A percentile compares a stretch with the other conserved stretches of the same genome.
These are phyloP conservation scores for Zoysia japonica DNA, from an alignment of 176 grass and related monocot species.

Conservation along the genomic window DNA sequence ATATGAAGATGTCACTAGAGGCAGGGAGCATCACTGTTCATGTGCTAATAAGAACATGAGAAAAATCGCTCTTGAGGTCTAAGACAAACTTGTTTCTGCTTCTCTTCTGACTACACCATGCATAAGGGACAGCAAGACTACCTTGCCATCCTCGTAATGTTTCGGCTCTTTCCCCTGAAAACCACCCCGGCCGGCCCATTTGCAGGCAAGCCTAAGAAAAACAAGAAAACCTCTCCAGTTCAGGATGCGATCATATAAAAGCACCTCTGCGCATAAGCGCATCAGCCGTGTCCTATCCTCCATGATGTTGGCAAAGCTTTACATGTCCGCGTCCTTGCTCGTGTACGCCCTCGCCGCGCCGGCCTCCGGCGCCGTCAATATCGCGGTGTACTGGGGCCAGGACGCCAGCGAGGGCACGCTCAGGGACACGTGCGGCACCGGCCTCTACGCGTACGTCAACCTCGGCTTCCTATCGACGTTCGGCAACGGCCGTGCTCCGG, in stretches of 20 bases:
- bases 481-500: conserved; percentile 46
- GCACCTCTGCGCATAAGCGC: neutral
- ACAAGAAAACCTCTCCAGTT: neutral
- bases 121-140: neutral
- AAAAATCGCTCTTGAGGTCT: neutral
- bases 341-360: conserved; percentile 7
- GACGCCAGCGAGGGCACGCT: conserved; percentile 58
- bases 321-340: conserved; percentile 7
- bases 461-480: conserved; percentile 62
- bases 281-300: neutral
- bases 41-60: neutral
- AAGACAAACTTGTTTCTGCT: conserved; percentile 23
- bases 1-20: too few species aligned
- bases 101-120: conserved; percentile 21
- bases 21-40: neutral
- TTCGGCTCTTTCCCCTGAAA: neutral
- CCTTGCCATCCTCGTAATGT: conserved; percentile 6
- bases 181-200: too few species aligned
- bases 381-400: conserved; percentile 83
- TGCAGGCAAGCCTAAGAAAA: too few species aligned
- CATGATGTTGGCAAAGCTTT: conserved; percentile 10
- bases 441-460: conserved; percentile 50
- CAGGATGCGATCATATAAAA: neutral
- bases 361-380: conserved; percentile 19
- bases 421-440: conserved; percentile 37